Base-by-base conservation (phyloP, 768 basidiomycete species). In the Paxillus ammoniavirescens region DNA sequence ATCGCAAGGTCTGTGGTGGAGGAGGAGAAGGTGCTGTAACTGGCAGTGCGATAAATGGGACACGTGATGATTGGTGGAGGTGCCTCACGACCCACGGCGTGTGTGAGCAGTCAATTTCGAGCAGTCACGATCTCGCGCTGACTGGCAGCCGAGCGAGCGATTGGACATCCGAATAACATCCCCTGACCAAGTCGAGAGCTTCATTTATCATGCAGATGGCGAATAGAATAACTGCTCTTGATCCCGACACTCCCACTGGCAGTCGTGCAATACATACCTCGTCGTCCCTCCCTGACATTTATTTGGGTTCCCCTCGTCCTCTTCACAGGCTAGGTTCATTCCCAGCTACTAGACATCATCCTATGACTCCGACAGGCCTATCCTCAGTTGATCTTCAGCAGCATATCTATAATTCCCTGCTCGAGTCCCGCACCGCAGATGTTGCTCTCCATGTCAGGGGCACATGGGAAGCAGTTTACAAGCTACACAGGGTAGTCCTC, bases 401-500 rank as follows among this genome's bases (percentile, higher is more conserved):
- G 38, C 92, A 95, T 70, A 76, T 94, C 21, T 93, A 93, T 69
- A 65, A 73, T 38, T 82, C 89, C 5, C 86, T 94, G 66, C 73
- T 93, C 5, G 75, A 83, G 52, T 82, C 82, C 23, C 78, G 76
- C 54, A 90, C 91, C 0, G 79, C 90, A 15, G 94, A 96, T 73
- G 83, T 95, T 58, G 79, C 84, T 40, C 73, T 97, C 43, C 76
- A 81, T 45, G 79, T 95, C 17, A 71, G 75, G 26, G 87, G 82
- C 4, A 76, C 84, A 3, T 87, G 84, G 92, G 68, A 73, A 46
- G 88, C 89, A 1, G 73, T 83, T 35, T 97, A 95, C 74, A 81
- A 77, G 42, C 75, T 93, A 6, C 94, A 97, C 70, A 80, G 85
- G 23, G 86, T 95, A 49, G 83, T 97, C 37, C 83, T 96, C 54